Percentiles rank a stretch among this genome's conserved stretches.
Evolutionary conservation across 1,284 basidiomycete species (phyloP).

Genomic region (Irpex lacteus): DNA sequence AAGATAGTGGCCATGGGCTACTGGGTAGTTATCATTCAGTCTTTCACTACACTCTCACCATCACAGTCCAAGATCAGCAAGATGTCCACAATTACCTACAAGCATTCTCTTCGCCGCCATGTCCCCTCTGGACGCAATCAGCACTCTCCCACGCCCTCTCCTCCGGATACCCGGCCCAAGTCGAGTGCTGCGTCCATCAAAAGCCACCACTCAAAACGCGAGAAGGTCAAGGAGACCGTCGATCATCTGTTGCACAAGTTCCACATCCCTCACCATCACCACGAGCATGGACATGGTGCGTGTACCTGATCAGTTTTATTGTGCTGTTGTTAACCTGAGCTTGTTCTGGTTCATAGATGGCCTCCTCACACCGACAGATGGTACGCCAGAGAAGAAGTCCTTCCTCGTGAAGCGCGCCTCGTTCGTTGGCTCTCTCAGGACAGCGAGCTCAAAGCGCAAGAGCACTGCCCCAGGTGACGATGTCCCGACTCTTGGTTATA

Average conservation of each 20-base stretch:
- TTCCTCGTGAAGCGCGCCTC: neutral
- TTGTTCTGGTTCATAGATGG: neutral
- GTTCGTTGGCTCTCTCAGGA: neutral
- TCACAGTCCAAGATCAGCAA: neutral
- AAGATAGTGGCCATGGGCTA: neutral
- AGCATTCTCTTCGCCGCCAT: slow-evolving; percentile 1
- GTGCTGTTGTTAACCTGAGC: neutral
- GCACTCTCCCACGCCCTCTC: neutral
- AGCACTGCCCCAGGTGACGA: neutral
- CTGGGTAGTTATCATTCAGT: neutral
- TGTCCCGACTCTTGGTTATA: neutral
- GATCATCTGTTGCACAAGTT: slow-evolving; percentile 1
- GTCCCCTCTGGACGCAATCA: neutral
- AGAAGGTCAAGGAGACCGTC: neutral
- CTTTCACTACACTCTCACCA: neutral
- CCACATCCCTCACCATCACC: neutral
- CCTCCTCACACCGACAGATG: neutral
- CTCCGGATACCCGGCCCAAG: neutral
- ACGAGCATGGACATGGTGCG: neutral
- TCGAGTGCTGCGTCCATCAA: neutral
- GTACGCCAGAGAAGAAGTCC: neutral
- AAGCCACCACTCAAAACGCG: neutral
- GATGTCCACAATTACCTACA: neutral
- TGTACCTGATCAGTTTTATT: neutral
- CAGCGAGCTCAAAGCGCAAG: neutral